Evolutionary conservation across 331 rosid genomes (phyloP), one percentile per base, ranked within the genome.

Genomic region (Pyracantha coccinea): DNA sequence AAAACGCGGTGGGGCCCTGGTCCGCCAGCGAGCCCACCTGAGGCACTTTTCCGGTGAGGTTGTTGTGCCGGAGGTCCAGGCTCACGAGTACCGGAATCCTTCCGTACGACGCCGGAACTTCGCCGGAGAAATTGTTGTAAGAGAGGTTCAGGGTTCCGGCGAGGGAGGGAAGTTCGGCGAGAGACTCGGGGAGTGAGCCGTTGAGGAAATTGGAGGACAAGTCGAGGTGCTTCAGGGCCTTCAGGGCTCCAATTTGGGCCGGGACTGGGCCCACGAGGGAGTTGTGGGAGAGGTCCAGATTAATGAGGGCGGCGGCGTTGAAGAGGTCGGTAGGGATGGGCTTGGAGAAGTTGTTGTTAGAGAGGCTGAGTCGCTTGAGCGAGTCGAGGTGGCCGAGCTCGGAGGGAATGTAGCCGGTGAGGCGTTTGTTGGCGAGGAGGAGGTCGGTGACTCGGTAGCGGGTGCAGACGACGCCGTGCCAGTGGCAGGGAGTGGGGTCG

Each of bases 1-100:
- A 65, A 79, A 92, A 92, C 2, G 97, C 92, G 3, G 97, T 92
- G 2, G 97, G 97, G 0, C 97, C 97, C 71, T 92, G 97, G 83
- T 92, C 88, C 23, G 86, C 72, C 13, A 90, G 59, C 15, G 96
- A 84, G 15, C 96, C 96, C 28, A 87, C 87, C 77, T 85, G 96
- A 38, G 97, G 97, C 38, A 90, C 85, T 64, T 88, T 83, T 0
- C 97, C 97, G 44, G 92, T 85, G 85, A 92, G 97, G 15, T 90
- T 90, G 75, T 92, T 92, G 67, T 79, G 74, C 47, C 76, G 88
- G 72, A 92, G 89, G 77, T 92, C 97, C 59, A 92, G 79, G 75
- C 91, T 92, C 7, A 92, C 86, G 9, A 82, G 32, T 67, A 88
- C 88, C 8, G 96, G 97, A 2, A 92, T 78, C 10, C 21, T 4